phyloP scores from a whole-genome alignment of 192 early-diverging fungal genomes.

The Backusella liffmaniae region DNA sequence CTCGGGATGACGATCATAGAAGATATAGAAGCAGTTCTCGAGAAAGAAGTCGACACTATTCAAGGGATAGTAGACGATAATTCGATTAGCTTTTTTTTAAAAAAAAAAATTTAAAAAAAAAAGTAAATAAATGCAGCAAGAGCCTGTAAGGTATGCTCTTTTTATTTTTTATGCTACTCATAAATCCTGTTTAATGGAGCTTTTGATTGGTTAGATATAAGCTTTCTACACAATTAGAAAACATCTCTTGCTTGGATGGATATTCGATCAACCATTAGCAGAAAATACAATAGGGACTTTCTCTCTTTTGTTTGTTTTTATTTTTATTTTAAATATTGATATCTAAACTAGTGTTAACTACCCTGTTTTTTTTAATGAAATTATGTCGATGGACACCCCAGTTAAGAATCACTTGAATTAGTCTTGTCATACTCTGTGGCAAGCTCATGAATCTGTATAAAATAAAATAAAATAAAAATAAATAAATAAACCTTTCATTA shows the following conservation, averaged over 20 bases:
- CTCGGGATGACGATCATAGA: not conserved
- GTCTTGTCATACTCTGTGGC: too few species aligned
- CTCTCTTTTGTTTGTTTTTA: not conserved
- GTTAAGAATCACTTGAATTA: too few species aligned
- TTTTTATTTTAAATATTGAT: too few species aligned
- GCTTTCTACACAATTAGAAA: not conserved
- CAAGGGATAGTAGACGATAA: conserved; percentile 12
- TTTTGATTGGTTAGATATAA: not conserved
- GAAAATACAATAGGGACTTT: not conserved
- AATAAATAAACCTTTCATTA: too few species aligned
- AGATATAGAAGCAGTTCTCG: not conserved
- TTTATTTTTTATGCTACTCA: not conserved
- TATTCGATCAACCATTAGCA: not conserved
- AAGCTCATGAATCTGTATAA: too few species aligned
- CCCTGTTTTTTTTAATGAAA: too few species aligned
- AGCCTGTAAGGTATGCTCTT: not conserved
- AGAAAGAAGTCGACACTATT: not conserved
- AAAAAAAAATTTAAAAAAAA: not conserved
- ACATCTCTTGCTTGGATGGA: not conserved
- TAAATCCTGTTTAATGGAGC: not conserved
- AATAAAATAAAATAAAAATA: too few species aligned
- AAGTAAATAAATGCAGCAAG: not conserved
- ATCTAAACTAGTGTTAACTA: too few species aligned
- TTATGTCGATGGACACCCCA: too few species aligned
- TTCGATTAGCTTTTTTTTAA: not conserved